Conservation (phyloP, 2,329 filamentous ascomycete species). For the Whalleya microplaca region DNA sequence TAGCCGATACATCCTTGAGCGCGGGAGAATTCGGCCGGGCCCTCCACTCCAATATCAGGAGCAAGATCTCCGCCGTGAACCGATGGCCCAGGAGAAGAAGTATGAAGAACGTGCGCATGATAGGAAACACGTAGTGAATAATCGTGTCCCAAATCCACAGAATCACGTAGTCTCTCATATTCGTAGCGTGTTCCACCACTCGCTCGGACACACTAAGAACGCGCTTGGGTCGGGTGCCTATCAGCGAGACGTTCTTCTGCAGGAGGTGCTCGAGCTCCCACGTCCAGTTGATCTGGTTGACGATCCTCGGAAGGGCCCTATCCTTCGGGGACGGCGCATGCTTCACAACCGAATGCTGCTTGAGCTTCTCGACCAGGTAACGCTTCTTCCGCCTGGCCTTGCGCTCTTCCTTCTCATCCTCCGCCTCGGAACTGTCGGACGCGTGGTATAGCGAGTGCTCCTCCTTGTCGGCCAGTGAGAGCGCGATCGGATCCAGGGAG, state of each 20-base stretch:
- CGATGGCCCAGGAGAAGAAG: constrained; percentile 79
- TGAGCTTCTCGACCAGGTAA: constrained; percentile 81
- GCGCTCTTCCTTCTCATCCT: constrained; percentile 69
- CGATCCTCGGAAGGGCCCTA: constrained; percentile 74
- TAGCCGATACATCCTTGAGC: constrained; percentile 93
- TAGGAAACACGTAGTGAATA: constrained; percentile 76
- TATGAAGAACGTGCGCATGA: constrained; percentile 75
- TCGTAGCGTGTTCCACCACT: constrained; percentile 90
- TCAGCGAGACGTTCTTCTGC: constrained; percentile 85
- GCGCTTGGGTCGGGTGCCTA: constrained; percentile 80
- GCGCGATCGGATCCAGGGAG: constrained; percentile 83
- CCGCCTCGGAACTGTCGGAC: constrained; percentile 64
- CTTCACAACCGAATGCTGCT: constrained; percentile 81
- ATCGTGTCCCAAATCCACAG: constrained; percentile 72
- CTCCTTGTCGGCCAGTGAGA: constrained; percentile 79
- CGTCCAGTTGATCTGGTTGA: constrained; percentile 95
- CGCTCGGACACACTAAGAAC: constrained; percentile 91
- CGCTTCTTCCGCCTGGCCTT: constrained; percentile 62
- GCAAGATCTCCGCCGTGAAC: constrained; percentile 75
- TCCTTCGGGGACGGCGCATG: constrained; percentile 82
- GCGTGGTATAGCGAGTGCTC: constrained; percentile 40
- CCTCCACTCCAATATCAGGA: constrained; percentile 84
- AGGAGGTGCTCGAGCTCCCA: constrained; percentile 85
- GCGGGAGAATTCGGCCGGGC: constrained; percentile 77
- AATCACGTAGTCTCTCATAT: constrained; percentile 76